A percentile compares a stretch with the other conserved stretches of the same genome.
Evolutionary conservation across 1,139 yeast species (phyloP).

Genomic region (Spencermartinsiella ligniputridi): DNA sequence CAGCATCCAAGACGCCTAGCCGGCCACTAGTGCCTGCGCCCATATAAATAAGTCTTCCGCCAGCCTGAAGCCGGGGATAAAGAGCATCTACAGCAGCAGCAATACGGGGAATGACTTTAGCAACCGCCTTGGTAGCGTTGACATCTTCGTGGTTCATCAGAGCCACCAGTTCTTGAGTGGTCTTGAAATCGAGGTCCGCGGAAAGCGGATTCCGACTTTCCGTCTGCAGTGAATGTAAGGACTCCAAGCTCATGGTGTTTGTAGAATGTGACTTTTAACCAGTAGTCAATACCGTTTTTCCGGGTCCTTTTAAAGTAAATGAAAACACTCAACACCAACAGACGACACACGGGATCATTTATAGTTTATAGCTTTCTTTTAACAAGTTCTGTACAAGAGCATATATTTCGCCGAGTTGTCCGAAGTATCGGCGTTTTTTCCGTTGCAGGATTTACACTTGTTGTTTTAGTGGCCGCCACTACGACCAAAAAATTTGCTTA

Average conservation of each 20-base stretch:
- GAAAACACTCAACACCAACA: too few species aligned
- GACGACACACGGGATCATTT: too few species aligned
- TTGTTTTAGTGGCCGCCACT: too few species aligned
- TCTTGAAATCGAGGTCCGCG: conserved; percentile 18
- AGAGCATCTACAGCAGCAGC: conserved; percentile 27
- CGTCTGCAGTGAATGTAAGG: conserved; percentile 23
- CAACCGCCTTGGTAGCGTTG: conserved; percentile 21
- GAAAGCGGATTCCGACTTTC: conserved; percentile 24
- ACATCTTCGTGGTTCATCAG: conserved; percentile 28
- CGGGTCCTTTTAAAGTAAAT: too few species aligned
- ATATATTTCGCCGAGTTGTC: too few species aligned
- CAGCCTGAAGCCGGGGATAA: conserved; percentile 24
- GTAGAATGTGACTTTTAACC: too few species aligned
- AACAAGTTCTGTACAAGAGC: too few species aligned
- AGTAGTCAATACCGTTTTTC: too few species aligned
- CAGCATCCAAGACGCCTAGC: conserved; percentile 29
- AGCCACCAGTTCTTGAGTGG: conserved; percentile 22
- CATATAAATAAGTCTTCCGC: conserved; percentile 29
- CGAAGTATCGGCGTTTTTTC: too few species aligned
- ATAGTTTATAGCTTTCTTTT: too few species aligned
- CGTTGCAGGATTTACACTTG: too few species aligned
- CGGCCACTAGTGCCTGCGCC: conserved; percentile 35
- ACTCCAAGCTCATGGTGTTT: not conserved
- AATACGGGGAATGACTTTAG: conserved; percentile 18
- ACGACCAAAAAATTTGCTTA: too few species aligned